These are phyloP conservation scores for Parasitella parasitica DNA, from an alignment of 371 early-diverging fungal genomes.

Conservation along the genomic window DNA sequence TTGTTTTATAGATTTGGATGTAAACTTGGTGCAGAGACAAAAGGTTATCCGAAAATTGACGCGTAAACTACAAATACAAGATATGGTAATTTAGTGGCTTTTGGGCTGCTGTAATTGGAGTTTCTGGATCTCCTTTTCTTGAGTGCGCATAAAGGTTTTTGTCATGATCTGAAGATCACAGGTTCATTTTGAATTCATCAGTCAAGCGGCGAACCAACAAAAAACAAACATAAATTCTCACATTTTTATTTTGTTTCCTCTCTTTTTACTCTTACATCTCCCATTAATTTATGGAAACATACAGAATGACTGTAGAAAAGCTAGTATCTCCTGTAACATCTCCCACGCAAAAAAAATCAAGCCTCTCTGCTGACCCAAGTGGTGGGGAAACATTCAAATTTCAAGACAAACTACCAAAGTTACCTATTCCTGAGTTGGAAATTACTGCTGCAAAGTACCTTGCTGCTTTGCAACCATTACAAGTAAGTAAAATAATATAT, in stretches of 20 bases:
- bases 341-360: neutral
- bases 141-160: neutral
- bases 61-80: neutral
- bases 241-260: neutral
- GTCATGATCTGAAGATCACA: neutral
- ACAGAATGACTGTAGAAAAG: neutral
- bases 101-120: neutral
- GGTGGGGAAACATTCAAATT: constrained; percentile 45
- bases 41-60: neutral
- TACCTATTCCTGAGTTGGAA: constrained; percentile 86
- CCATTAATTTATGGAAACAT: neutral
- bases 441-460: constrained; percentile 78
- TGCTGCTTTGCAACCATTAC: constrained; percentile 70
- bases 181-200: neutral
- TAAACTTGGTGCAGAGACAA: neutral
- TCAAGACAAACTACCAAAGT: constrained; percentile 66
- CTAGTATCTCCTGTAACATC: neutral
- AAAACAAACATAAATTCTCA: neutral
- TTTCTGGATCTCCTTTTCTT: neutral
- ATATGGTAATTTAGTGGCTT: too few relatives aligned
- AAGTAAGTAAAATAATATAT: constrained; percentile 30
- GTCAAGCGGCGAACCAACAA: neutral
- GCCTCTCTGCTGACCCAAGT: neutral
- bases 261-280: neutral
- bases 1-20: neutral